Evolutionary conservation across 768 basidiomycete genomes (phyloP).

Genomic region (Boletus rubescentipes): DNA sequence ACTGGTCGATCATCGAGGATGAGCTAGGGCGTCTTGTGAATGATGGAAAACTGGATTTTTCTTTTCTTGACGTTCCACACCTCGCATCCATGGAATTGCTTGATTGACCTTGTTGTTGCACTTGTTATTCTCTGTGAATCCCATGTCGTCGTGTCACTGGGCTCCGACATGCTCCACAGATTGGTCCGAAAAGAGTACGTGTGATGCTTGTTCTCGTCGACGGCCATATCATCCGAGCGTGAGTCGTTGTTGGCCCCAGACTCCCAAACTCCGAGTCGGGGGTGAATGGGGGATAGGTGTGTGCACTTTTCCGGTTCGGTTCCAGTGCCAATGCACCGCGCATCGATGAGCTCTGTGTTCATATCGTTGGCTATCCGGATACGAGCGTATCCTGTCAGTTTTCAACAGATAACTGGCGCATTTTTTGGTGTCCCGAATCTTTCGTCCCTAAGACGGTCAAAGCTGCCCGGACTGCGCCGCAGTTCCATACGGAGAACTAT

Average conservation of each 20-base stretch:
- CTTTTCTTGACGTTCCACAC: constrained; percentile 22
- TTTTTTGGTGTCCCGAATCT: not conserved
- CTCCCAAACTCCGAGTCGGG: too few relatives aligned
- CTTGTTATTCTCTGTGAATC: constrained; percentile 2
- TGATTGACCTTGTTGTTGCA: constrained; percentile 4
- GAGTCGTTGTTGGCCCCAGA: not conserved
- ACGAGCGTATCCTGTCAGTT: not conserved
- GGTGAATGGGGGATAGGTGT: not conserved
- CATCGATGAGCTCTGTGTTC: not conserved
- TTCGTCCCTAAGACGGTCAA: not conserved
- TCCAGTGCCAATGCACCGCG: not conserved
- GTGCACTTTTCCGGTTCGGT: not conserved
- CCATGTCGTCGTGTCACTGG: not conserved
- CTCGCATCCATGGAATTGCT: constrained; percentile 15
- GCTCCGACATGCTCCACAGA: not conserved
- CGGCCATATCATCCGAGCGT: not conserved
- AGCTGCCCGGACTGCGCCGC: too few relatives aligned
- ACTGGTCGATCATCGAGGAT: constrained; percentile 22
- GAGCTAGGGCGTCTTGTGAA: constrained; percentile 20
- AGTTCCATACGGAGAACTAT: not conserved
- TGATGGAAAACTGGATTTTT: constrained; percentile 27
- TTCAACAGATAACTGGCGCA: too few relatives aligned
- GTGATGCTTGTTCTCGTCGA: not conserved
- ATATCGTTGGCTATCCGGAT: too few relatives aligned
- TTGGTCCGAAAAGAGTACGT: not conserved